phyloP scores from a whole-genome alignment of 75 land plant species.

The Sequoiadendron giganteum region DNA sequence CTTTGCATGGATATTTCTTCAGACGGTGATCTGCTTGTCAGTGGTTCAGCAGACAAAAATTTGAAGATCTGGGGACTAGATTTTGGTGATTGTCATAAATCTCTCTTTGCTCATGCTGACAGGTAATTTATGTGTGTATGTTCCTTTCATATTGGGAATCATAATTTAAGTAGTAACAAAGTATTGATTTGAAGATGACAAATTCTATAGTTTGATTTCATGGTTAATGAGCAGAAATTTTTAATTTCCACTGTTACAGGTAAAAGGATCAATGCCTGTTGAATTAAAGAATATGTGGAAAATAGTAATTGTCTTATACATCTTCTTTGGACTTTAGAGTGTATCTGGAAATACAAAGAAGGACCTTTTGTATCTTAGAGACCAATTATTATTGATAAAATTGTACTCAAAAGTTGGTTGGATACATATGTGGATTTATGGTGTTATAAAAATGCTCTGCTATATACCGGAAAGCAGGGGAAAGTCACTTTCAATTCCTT shows the following conservation, averaged over 20 bases:
- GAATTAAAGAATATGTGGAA: not conserved
- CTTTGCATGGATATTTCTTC: conserved; percentile 96
- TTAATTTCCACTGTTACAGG: not conserved
- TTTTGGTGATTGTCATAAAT: conserved; percentile 98
- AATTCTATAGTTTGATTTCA: not conserved
- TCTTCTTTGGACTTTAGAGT: not conserved
- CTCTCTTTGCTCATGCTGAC: conserved; percentile 97
- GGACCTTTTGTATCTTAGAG: not conserved
- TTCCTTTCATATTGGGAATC: conserved; percentile 12
- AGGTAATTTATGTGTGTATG: conserved; percentile 38
- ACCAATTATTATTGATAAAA: not conserved
- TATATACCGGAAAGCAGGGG: not conserved
- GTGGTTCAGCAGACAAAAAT: conserved; percentile 97
- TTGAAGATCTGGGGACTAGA: conserved; percentile 99
- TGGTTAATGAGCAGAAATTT: not conserved
- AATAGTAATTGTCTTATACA: not conserved
- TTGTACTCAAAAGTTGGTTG: not conserved
- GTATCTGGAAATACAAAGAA: not conserved
- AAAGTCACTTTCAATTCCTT: not conserved
- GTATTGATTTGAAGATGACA: not conserved
- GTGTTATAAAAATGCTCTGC: not conserved
- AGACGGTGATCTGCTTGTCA: conserved; percentile 91
- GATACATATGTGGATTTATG: not conserved
- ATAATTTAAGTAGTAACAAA: not conserved
- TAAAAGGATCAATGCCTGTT: not conserved